Conservation (phyloP, 495 filamentous ascomycete species). For the Pyrenopolyporus hunteri region DNA sequence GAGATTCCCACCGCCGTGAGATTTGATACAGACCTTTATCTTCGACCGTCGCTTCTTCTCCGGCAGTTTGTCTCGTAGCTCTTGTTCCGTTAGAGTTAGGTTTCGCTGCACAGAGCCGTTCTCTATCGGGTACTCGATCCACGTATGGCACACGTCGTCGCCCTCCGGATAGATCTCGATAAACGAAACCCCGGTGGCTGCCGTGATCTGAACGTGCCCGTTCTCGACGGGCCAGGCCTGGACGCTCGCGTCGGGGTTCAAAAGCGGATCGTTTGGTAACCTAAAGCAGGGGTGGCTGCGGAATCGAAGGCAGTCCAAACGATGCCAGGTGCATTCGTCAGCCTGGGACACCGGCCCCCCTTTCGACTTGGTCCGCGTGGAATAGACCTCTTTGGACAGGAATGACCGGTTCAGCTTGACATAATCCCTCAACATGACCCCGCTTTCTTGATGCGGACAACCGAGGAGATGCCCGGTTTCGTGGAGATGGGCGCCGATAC, state of each 20-base stretch:
- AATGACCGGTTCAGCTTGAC: constrained; percentile 84
- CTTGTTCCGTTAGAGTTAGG: constrained; percentile 72
- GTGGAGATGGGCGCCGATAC: constrained; percentile 90
- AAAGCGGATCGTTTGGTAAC: constrained; percentile 74
- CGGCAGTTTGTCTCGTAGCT: constrained; percentile 71
- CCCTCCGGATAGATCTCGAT: constrained; percentile 80
- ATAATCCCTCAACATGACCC: constrained; percentile 89
- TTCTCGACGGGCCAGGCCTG: constrained; percentile 88
- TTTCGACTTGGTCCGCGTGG: constrained; percentile 80
- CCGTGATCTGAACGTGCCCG: constrained; percentile 78
- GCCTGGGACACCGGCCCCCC: constrained; percentile 73
- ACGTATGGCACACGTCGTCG: constrained; percentile 74
- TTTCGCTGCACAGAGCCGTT: constrained; percentile 68
- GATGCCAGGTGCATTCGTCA: constrained; percentile 88
- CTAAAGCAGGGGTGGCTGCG: constrained; percentile 90
- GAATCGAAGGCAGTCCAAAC: constrained; percentile 85
- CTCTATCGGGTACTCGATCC: constrained; percentile 77
- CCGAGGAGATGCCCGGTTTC: constrained; percentile 88
- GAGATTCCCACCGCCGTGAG: constrained; percentile 71
- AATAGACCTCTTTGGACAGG: constrained; percentile 75
- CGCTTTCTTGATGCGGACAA: constrained; percentile 83
- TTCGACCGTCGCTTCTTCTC: constrained; percentile 73
- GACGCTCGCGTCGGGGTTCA: constrained; percentile 74
- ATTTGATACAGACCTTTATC: constrained; percentile 74
- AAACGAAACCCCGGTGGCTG: constrained; percentile 78